Evolutionary conservation across 1,139 yeast genomes (phyloP).

Genomic region (Kodamaea sp.): DNA sequence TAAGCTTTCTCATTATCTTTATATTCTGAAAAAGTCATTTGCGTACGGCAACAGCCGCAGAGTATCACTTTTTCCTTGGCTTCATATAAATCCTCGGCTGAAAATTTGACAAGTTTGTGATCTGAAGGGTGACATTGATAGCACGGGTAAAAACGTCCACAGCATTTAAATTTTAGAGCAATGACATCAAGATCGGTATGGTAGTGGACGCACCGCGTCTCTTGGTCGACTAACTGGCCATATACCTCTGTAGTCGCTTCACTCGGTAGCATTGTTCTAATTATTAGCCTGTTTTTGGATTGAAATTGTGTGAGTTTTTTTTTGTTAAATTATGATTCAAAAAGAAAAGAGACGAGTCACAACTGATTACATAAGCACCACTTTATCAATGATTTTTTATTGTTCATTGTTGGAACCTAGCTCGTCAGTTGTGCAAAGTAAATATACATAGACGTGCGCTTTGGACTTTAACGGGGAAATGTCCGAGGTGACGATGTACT

Average conservation of each 20-base stretch:
- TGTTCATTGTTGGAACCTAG: too few species aligned
- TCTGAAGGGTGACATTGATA: conserved; percentile 32
- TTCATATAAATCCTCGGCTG: conserved; percentile 2
- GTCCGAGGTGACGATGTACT: too few species aligned
- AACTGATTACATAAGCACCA: too few species aligned
- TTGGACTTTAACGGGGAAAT: too few species aligned
- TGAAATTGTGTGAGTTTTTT: too few species aligned
- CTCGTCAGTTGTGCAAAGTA: too few species aligned
- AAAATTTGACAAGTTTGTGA: conserved; percentile 5
- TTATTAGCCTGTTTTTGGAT: too few species aligned
- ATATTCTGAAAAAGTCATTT: conserved; percentile 31
- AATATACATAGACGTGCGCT: too few species aligned
- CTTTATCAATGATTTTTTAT: too few species aligned
- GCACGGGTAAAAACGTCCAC: conserved; percentile 37
- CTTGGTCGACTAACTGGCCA: conserved; percentile 27
- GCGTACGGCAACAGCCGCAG: conserved; percentile 36
- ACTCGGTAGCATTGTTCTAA: too few species aligned
- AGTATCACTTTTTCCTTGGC: conserved; percentile 22
- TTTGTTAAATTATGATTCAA: too few species aligned
- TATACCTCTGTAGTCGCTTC: neutral
- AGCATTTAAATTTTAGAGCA: conserved; percentile 42
- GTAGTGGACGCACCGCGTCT: conserved; percentile 42
- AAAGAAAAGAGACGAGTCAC: too few species aligned
- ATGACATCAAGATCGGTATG: conserved; percentile 35
- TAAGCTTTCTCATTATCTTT: conserved; percentile 2